Conservation (phyloP, 768 basidiomycete genomes). For the Lentinus tigrinus region DNA sequence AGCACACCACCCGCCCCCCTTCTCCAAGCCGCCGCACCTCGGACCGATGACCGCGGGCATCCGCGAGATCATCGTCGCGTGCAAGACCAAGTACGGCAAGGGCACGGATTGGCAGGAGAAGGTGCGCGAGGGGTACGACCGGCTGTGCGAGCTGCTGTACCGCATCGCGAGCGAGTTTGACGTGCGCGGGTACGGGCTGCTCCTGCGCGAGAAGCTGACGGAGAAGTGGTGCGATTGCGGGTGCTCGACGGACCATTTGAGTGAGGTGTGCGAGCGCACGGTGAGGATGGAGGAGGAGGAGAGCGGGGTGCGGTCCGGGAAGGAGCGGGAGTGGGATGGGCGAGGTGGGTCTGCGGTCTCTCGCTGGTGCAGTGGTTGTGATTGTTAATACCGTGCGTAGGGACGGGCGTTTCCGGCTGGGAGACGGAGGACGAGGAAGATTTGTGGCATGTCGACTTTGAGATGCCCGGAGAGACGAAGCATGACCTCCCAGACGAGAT, state of each 20-base stretch:
- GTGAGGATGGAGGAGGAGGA: slow-evolving; percentile 71
- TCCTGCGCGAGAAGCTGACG: slow-evolving; percentile 69
- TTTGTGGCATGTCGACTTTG: slow-evolving; percentile 70
- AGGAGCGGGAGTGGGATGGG: slow-evolving; percentile 77
- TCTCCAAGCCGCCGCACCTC: slow-evolving; percentile 66
- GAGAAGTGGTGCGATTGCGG: slow-evolving; percentile 82
- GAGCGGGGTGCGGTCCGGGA: slow-evolving; percentile 55
- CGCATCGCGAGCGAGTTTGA: slow-evolving; percentile 70
- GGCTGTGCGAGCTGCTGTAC: slow-evolving; percentile 64
- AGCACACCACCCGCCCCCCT: slow-evolving; percentile 51
- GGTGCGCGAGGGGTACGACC: slow-evolving; percentile 64
- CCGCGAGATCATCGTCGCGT: slow-evolving; percentile 64
- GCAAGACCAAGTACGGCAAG: slow-evolving; percentile 51
- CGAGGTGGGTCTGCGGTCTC: slow-evolving; percentile 40
- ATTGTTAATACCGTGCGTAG: slow-evolving; percentile 19
- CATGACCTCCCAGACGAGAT: slow-evolving; percentile 43
- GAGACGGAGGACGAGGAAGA: slow-evolving; percentile 76
- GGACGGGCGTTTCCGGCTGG: slow-evolving; percentile 69
- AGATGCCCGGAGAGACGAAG: slow-evolving; percentile 36
- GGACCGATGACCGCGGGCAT: slow-evolving; percentile 58
- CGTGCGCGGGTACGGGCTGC: slow-evolving; percentile 66
- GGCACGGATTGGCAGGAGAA: slow-evolving; percentile 56
- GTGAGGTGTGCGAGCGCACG: slow-evolving; percentile 73
- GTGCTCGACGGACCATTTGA: slow-evolving; percentile 75
- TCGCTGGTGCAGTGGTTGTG: background rate